A percentile compares a stretch with the other conserved stretches of the same genome.
Conservation (phyloP, 805 yeast genomes). For the Alloascoidea africana region DNA sequence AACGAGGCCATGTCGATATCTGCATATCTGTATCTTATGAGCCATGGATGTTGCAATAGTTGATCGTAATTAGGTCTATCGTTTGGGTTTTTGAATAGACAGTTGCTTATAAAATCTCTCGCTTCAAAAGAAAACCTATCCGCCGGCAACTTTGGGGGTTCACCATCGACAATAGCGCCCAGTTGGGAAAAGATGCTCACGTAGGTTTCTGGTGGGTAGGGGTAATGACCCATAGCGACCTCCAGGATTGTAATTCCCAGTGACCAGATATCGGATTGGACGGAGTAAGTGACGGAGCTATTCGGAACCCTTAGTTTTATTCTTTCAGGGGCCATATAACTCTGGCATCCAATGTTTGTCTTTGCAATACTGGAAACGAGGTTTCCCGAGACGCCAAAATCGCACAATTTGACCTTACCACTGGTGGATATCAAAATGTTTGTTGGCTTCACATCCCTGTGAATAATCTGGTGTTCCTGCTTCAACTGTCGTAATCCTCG, state of each 20-base stretch:
- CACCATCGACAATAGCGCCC: conserved; percentile 93
- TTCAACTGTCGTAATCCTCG: conserved; percentile 72
- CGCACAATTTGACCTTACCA: conserved; percentile 88
- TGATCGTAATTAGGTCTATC: conserved; percentile 69
- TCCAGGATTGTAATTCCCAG: conserved; percentile 77
- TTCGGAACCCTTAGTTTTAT: conserved; percentile 50
- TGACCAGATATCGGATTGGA: conserved; percentile 94
- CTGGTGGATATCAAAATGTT: conserved; percentile 68
- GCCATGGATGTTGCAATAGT: conserved; percentile 76
- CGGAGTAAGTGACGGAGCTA: conserved; percentile 71
- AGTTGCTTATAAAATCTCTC: conserved; percentile 55
- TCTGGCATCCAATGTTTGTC: conserved; percentile 94
- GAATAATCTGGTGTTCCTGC: conserved; percentile 84
- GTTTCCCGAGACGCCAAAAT: conserved; percentile 93
- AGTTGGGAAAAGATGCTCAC: conserved; percentile 84
- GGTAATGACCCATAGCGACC: conserved; percentile 81
- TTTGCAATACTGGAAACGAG: conserved; percentile 88
- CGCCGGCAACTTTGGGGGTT: conserved; percentile 66
- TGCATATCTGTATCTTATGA: conserved; percentile 32
- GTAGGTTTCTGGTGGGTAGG: conserved; percentile 89
- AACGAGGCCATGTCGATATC: conserved; percentile 23
- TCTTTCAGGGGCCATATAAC: conserved; percentile 98
- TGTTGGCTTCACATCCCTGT: conserved; percentile 94
- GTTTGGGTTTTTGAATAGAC: conserved; percentile 65
- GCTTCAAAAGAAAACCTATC: conserved; percentile 60